Percentiles rank a stretch among this genome's conserved stretches.
These are phyloP conservation scores for Parasitella parasitica DNA, from an alignment of 371 early-diverging fungal genomes.

Conservation along the genomic window DNA sequence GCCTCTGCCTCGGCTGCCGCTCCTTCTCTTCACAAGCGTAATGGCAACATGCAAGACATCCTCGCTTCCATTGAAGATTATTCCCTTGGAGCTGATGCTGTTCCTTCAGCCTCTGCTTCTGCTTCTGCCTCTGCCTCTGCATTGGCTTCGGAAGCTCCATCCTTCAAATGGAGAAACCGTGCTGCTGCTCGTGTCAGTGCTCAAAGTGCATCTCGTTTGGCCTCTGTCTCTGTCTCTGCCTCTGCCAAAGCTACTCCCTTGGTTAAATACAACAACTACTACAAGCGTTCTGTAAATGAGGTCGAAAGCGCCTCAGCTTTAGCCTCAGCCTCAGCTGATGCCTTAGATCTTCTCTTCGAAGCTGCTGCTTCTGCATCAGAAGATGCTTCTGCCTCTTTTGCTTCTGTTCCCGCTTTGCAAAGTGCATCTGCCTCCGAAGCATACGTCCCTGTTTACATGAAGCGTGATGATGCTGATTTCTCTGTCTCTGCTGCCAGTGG, in stretches of 20 bases:
- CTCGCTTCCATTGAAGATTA: neutral
- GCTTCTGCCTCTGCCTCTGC: slow-evolving; percentile 8
- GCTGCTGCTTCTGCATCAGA: neutral
- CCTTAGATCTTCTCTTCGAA: neutral
- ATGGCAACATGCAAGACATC: neutral
- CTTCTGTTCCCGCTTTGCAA: neutral
- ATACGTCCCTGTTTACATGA: neutral
- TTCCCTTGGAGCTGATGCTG: neutral
- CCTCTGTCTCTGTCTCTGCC: neutral
- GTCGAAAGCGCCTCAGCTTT: too few relatives aligned
- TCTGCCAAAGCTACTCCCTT: neutral
- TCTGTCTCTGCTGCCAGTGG: slow-evolving; percentile 1
- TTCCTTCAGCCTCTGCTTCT: neutral
- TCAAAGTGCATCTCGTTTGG: neutral
- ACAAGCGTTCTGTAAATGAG: neutral
- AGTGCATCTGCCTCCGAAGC: neutral
- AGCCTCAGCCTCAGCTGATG: neutral
- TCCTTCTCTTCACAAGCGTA: neutral
- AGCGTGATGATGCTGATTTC: neutral
- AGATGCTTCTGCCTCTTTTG: neutral
- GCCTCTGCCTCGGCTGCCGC: neutral
- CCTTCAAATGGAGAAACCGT: neutral
- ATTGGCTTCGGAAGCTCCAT: neutral
- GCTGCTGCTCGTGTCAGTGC: neutral
- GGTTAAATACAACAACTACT: neutral